A percentile compares a stretch with the other conserved stretches of the same genome.
Conservation (phyloP, 352 stramenopile genomes). For the Pythium oligandrum region DNA sequence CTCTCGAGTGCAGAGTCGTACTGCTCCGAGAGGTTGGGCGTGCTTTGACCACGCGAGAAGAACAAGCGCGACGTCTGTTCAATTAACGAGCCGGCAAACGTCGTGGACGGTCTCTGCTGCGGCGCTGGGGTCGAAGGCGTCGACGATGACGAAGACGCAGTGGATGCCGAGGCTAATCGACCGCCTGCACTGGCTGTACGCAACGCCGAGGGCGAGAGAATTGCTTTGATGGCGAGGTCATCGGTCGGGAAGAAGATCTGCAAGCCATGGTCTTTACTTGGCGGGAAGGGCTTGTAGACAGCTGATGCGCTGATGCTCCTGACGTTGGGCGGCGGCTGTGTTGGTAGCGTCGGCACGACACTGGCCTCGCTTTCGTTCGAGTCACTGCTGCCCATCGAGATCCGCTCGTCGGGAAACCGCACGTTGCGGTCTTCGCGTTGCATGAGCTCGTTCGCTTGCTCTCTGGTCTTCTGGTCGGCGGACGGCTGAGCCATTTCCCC, state of each 20-base stretch:
- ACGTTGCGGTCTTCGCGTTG: too few relatives aligned
- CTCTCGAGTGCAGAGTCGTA: neutral
- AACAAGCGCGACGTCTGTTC: slow-evolving; percentile 18
- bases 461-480: too few relatives aligned
- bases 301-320: too few relatives aligned
- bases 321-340: too few relatives aligned
- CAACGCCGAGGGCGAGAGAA: slow-evolving; percentile 34
- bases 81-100: slow-evolving; percentile 16
- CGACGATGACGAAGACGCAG: neutral
- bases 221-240: slow-evolving; percentile 48
- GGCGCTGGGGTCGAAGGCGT: neutral
- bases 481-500: too few relatives aligned
- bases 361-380: too few relatives aligned
- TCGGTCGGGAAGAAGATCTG: slow-evolving; percentile 54
- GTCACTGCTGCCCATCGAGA: too few relatives aligned
- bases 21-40: neutral
- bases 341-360: too few relatives aligned
- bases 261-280: slow-evolving; percentile 21
- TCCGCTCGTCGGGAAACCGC: too few relatives aligned
- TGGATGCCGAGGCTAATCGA: neutral
- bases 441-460: too few relatives aligned
- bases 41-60: slow-evolving; percentile 12
- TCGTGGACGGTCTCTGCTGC: neutral
- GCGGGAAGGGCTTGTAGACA: too few relatives aligned
- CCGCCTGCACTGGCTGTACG: slow-evolving; percentile 1